Base-by-base conservation (phyloP, 352 stramenopile species). In the Phytopythium sindhum region DNA sequence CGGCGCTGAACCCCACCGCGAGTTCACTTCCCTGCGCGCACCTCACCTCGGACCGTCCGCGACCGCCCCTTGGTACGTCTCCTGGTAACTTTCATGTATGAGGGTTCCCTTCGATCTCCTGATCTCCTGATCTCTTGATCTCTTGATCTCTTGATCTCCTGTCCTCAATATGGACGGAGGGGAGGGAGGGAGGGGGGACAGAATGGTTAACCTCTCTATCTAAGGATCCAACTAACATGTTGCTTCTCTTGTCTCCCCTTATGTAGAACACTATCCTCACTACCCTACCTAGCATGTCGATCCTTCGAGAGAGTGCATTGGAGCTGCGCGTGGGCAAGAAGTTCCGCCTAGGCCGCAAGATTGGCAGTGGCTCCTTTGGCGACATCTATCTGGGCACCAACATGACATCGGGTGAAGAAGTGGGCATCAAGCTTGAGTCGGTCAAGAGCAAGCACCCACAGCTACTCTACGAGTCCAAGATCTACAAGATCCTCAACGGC, bases 381-480 rank as follows among this genome's bases (percentile, higher is more conserved):
- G 98, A 99, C 74, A 99, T 99, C 68, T 99, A 99, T 77, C 81
- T 99, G 31, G 98, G 98, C 47, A 99, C 96, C 14, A 99, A 99
- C 82, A 98, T 99, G 92, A 98, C 97, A n/a, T 98, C 95, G n/a
- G 96, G 91, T 54, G 89, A 97, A 72, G 90, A 99, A 75, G 97
- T 99, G 60, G 98, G 97, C 47, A 99, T 99, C 75, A 99, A 99
- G 81, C 86, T 99, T 29, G 98, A 99, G 78, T 97, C 86, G 23
- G 95, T 98, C 45, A 99, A 99, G 74, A 95, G 82, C 73, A 97
- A 97, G 69, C 98, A 98, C 77, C 98, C 97, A 4, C 98, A 99
- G 89, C 83, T 99, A 23, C 75, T 99, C 10, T 99, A 99, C 74
- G 98, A 99, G 76, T 98, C 94, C 64, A 99, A 99, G 88, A 99